A percentile compares a stretch with the other conserved stretches of the same genome.
phyloP scores from a whole-genome alignment of 495 filamentous ascomycete genomes.

The Aspergillus mulundensis region DNA sequence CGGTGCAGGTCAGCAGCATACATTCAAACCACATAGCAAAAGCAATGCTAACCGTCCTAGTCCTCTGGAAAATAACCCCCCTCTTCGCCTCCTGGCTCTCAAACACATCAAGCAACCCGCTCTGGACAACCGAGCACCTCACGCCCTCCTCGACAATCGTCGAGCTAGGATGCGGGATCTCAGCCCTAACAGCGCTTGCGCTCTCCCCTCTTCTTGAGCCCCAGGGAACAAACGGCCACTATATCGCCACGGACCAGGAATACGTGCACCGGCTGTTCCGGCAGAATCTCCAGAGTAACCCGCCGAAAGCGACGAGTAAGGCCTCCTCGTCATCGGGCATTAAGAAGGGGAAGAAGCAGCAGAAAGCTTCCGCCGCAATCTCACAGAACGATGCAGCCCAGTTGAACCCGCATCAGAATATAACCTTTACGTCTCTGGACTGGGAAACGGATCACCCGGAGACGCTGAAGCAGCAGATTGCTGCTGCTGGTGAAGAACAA shows the following conservation, averaged over 20 bases:
- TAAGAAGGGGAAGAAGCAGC: too few relatives aligned
- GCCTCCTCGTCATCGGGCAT: too few relatives aligned
- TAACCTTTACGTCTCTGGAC: constrained; percentile 42
- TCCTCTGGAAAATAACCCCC: constrained; percentile 91
- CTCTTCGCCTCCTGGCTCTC: constrained; percentile 78
- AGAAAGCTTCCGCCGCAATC: neutral
- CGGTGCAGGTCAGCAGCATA: constrained; percentile 89
- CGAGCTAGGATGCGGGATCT: constrained; percentile 86
- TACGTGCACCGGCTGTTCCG: constrained; percentile 74
- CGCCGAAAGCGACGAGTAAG: constrained; percentile 1
- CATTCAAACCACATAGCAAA: neutral
- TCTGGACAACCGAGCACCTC: constrained; percentile 58
- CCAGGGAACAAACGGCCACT: constrained; percentile 26
- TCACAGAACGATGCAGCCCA: neutral
- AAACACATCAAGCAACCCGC: constrained; percentile 50
- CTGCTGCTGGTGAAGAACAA: neutral
- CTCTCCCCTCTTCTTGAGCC: constrained; percentile 53
- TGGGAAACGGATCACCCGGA: constrained; percentile 41
- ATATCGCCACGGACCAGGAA: constrained; percentile 82
- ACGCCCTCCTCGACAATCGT: constrained; percentile 54
- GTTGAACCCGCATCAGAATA: constrained; percentile 21
- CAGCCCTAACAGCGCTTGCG: constrained; percentile 65
- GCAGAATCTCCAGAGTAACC: constrained; percentile 70
- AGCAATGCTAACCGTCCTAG: constrained; percentile 21
- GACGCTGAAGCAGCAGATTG: constrained; percentile 27